phyloP scores from a whole-genome alignment of 2,329 filamentous ascomycete species.

The Cladosporium sp. region DNA sequence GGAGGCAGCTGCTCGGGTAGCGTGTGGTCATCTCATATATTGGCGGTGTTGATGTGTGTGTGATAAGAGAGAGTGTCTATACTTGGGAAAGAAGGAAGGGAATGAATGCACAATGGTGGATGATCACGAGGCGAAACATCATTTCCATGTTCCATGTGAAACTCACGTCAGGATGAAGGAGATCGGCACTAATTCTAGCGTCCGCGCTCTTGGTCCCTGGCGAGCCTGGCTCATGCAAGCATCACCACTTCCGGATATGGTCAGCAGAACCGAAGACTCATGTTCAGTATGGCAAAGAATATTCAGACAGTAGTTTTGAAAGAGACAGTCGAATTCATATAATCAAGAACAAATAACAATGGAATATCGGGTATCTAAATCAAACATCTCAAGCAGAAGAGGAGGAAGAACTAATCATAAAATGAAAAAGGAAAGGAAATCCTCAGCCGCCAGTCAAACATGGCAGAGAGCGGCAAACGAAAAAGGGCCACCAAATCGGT shows the following conservation, averaged over 20 bases:
- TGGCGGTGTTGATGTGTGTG: not conserved
- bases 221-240: not conserved
- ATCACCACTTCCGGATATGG: not conserved
- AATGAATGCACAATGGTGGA: not conserved
- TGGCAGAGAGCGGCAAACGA: not conserved
- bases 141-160: slow-evolving; percentile 14
- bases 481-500: not conserved
- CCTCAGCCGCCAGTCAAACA: not conserved
- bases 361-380: slow-evolving; percentile 15
- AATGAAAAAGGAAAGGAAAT: not conserved
- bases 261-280: not conserved
- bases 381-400: slow-evolving; percentile 5
- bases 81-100: not conserved
- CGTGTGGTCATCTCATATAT: slow-evolving; percentile 39
- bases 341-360: not conserved
- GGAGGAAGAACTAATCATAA: too few relatives aligned
- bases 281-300: not conserved
- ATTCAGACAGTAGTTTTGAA: not conserved
- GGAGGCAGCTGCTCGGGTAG: slow-evolving; percentile 31
- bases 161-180: slow-evolving; percentile 3
- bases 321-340: not conserved
- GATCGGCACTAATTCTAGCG: not conserved
- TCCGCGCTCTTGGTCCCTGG: not conserved
- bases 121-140: not conserved
- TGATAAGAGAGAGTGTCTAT: not conserved